Conservation (phyloP, 176 grass and related monocot species). For the Alopecurus myosuroides region DNA sequence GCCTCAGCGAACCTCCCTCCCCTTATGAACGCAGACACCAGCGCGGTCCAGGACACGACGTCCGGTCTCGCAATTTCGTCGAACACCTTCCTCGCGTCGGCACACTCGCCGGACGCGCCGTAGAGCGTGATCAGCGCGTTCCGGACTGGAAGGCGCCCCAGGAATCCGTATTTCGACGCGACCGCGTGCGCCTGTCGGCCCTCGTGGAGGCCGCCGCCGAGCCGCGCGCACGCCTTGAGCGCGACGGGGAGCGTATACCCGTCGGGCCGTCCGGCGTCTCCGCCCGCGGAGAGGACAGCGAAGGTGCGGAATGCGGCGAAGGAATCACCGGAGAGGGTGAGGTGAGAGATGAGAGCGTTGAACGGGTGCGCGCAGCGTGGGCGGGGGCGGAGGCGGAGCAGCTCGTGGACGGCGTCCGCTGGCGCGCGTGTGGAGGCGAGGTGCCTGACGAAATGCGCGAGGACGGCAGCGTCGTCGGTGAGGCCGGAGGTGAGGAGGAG, state of each 20-base stretch:
- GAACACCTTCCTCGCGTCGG: slow-evolving; percentile 35
- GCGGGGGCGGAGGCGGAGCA: slow-evolving; percentile 19
- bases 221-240: slow-evolving; percentile 40
- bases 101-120: background rate
- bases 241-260: slow-evolving; percentile 20
- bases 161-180: slow-evolving; percentile 24
- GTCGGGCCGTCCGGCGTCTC: slow-evolving; percentile 1
- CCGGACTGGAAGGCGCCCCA: slow-evolving; percentile 8
- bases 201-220: slow-evolving; percentile 13
- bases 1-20: slow-evolving; percentile 22
- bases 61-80: slow-evolving; percentile 45
- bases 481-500: slow-evolving; percentile 39
- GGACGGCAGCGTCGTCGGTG: slow-evolving; percentile 3
- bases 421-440: slow-evolving; percentile 1
- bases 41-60: slow-evolving; percentile 41
- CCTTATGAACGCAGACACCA: slow-evolving; percentile 25
- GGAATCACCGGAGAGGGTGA: slow-evolving; percentile 11
- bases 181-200: slow-evolving; percentile 27
- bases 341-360: slow-evolving; percentile 35
- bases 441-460: slow-evolving; percentile 34
- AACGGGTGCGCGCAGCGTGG: slow-evolving; percentile 8
- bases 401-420: background rate
- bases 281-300: slow-evolving; percentile 1
- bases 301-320: slow-evolving; percentile 8
- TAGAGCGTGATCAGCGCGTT: slow-evolving; percentile 46